Evolutionary conservation across 1,284 basidiomycete species (phyloP), one percentile per base, ranked within the genome.

Genomic region (Afroboletus lepidellus): DNA sequence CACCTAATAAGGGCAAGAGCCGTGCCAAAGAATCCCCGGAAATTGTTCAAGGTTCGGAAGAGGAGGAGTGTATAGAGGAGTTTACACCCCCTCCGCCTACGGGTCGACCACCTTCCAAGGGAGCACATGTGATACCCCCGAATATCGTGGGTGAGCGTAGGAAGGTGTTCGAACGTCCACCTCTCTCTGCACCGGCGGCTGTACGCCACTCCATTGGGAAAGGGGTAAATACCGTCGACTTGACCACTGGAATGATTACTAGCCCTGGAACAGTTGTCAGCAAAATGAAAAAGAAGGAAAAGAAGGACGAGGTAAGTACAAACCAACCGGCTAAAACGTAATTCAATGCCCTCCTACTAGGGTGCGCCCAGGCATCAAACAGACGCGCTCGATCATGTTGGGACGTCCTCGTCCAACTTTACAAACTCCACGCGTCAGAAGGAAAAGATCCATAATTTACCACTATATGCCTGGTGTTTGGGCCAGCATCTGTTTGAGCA

Each of bases 361-460:
- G 30, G 18, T 43, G 8, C 18, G n/a, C 5, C 13, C 24, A 29
- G 12, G 4, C 16, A 38, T 24, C 57, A 45, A 42, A 44, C 41
- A 42, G 32, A 23, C 36, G 45, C 29, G 8, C 29, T 21, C 8
- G 68, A 70, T 50, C 38, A 3, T n/a, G 36, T 70, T 20, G 68
- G 55, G 46, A 67, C 62, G 12, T 67, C 68, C 12, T 64, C 66
- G 4, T 67, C 65, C 25, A 52, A 62, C 24, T 54, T 70, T 32
- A 4, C 49, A 24, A 57, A 66, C 41, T 53, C 66, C 25, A 0
- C 32, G 13, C 59, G 50, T 5, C 50, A 50, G 36, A 54, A 37
- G 29, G 56, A 58, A 25, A 48, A 15, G 5, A 38, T 2, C 0
- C 33, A 8, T 12, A 53, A 13, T 30, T 44, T 67, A 4, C 68